Conservation (phyloP, 2,329 filamentous ascomycete species). For the Chrysoporthe cubensis region DNA sequence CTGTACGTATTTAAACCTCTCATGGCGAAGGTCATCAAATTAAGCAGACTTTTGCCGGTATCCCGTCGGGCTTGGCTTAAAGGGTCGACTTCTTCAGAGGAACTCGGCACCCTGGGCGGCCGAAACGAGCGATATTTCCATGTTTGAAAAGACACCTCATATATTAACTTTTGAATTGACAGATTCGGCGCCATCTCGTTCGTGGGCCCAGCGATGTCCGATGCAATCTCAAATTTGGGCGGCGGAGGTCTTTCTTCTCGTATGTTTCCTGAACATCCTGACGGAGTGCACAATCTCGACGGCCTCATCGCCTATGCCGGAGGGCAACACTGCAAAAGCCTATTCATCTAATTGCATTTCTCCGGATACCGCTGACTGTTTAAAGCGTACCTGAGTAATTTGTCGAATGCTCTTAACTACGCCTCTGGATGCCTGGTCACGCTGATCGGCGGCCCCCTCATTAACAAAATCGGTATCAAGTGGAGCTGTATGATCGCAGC, state of each 20-base stretch:
- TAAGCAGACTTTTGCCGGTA: too few species aligned
- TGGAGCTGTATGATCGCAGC: slow-evolving; percentile 43
- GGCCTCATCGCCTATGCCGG: neutral
- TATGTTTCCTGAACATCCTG: neutral
- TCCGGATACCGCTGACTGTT: neutral
- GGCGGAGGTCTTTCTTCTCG: slow-evolving; percentile 27
- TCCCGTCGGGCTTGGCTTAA: neutral
- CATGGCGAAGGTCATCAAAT: neutral
- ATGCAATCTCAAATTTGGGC: slow-evolving; percentile 28
- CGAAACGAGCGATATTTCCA: neutral
- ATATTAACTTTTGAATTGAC: neutral
- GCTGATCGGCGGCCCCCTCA: slow-evolving; percentile 41
- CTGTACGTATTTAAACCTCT: slow-evolving; percentile 12
- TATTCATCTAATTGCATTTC: neutral
- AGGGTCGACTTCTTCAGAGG: neutral
- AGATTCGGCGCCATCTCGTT: slow-evolving; percentile 25
- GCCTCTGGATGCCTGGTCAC: slow-evolving; percentile 25
- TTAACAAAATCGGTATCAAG: slow-evolving; percentile 44
- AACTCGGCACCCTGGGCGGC: too few species aligned
- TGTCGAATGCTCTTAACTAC: slow-evolving; percentile 25
- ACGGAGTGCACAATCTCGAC: neutral
- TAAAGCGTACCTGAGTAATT: slow-evolving; percentile 23
- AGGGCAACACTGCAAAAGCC: too few species aligned
- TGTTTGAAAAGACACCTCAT: neutral
- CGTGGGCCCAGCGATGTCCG: slow-evolving; percentile 27